These are phyloP conservation scores for Elsinoe fawcettii DNA, from an alignment of 2,329 filamentous ascomycete genomes.

Conservation along the genomic window DNA sequence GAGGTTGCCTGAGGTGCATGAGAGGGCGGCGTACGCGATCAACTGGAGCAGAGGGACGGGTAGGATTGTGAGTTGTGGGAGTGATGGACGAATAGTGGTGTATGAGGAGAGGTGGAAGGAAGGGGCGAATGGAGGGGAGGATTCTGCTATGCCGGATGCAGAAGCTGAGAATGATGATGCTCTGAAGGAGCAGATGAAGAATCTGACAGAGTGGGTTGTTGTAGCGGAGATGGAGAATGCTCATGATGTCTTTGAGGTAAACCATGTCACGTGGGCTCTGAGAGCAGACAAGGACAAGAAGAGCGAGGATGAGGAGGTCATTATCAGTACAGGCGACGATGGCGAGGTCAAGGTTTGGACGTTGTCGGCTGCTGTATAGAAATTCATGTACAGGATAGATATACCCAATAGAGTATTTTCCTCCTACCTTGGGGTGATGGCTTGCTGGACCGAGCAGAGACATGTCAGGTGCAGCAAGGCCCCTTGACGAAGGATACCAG, in stretches of 20 bases:
- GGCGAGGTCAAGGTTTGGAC: constrained; percentile 80
- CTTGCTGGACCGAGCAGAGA: too few relatives aligned
- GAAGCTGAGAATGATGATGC: constrained; percentile 22
- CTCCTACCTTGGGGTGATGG: background rate
- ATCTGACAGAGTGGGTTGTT: constrained; percentile 58
- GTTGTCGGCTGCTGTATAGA: constrained; percentile 28
- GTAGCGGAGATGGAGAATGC: constrained; percentile 62
- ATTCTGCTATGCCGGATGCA: constrained; percentile 24
- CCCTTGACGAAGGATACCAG: too few relatives aligned
- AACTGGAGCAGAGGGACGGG: constrained; percentile 75
- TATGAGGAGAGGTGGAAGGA: constrained; percentile 57
- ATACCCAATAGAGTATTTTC: background rate
- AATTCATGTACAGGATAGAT: background rate
- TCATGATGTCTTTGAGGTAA: constrained; percentile 90
- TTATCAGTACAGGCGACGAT: constrained; percentile 88
- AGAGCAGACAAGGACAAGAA: constrained; percentile 60
- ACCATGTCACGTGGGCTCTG: constrained; percentile 81
- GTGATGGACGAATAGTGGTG: constrained; percentile 72
- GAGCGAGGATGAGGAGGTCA: constrained; percentile 66
- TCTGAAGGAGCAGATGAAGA: constrained; percentile 18
- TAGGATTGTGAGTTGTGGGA: constrained; percentile 76
- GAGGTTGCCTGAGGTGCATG: constrained; percentile 66
- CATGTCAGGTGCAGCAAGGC: too few relatives aligned
- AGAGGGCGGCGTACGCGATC: constrained; percentile 74
- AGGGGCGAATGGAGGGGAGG: constrained; percentile 24